Percentiles rank a stretch among this genome's conserved stretches.
Evolutionary conservation across 352 stramenopile genomes (phyloP).

Genomic region (Phytopythium boreale): DNA sequence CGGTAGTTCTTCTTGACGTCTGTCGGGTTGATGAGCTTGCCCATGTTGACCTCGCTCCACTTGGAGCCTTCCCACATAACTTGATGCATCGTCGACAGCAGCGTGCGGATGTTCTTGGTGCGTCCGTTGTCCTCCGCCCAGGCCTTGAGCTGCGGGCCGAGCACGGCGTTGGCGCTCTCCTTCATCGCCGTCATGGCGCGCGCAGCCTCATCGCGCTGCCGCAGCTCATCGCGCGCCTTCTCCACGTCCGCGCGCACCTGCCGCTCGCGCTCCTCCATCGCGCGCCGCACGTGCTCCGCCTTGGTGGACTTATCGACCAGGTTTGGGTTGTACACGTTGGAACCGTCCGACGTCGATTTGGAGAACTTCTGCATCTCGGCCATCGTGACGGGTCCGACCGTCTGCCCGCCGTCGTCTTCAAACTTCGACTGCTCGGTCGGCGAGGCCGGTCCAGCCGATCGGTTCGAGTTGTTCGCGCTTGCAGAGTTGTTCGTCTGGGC

Average conservation of each 20-base stretch:
- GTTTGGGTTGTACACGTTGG: conserved; percentile 85
- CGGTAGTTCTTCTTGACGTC: conserved; percentile 92
- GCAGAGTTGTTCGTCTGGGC: conserved; percentile 22
- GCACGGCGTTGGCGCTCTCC: conserved; percentile 43
- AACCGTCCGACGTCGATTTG: conserved; percentile 66
- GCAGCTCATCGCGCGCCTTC: conserved; percentile 66
- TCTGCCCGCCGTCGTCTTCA: conserved; percentile 76
- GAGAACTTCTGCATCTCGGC: conserved; percentile 75
- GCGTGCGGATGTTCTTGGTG: conserved; percentile 89
- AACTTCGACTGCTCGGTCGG: conserved; percentile 59
- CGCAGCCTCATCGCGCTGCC: conserved; percentile 60
- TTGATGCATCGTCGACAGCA: conserved; percentile 90
- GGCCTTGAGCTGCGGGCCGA: conserved; percentile 72
- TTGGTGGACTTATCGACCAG: conserved; percentile 85
- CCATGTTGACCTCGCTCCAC: conserved; percentile 89
- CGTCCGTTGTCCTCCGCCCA: conserved; percentile 87
- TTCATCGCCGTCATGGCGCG: conserved; percentile 65
- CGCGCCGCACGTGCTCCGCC: conserved; percentile 63
- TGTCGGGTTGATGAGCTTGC: conserved; percentile 86
- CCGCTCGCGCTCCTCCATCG: conserved; percentile 82
- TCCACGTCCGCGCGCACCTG: conserved; percentile 71
- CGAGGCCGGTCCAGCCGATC: conserved; percentile 1
- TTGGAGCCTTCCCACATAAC: conserved; percentile 90
- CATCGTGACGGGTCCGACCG: conserved; percentile 77
- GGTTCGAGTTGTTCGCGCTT: conserved; percentile 6